phyloP scores from a whole-genome alignment of 2,329 filamentous ascomycete species.

The Clonostachys chloroleuca region DNA sequence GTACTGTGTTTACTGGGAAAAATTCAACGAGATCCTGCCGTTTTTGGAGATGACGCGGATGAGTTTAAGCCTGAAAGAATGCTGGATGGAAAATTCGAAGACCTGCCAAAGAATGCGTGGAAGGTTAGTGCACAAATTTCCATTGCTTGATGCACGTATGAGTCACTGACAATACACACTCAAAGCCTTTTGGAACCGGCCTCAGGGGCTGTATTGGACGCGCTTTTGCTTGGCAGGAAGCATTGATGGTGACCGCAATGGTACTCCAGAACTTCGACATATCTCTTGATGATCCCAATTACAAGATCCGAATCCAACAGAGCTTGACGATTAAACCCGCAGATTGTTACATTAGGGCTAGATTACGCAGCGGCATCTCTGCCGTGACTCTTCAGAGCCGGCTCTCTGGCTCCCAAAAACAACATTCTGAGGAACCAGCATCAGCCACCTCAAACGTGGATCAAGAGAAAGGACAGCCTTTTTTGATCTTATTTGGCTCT shows the following conservation, averaged over 20 bases:
- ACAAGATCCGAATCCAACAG: constrained; percentile 48
- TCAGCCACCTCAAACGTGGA: not conserved
- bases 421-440: no score
- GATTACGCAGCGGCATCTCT: not conserved
- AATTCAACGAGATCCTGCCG: constrained; percentile 1
- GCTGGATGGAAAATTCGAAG: constrained; percentile 1
- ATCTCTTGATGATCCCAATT: constrained; percentile 54
- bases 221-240: constrained; percentile 5
- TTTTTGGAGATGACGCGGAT: constrained; percentile 1
- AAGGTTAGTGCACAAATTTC: not conserved
- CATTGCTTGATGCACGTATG: constrained; percentile 15
- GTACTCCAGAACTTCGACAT: constrained; percentile 37
- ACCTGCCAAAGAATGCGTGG: not conserved
- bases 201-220: constrained; percentile 2
- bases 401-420: not conserved
- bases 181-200: constrained; percentile 1
- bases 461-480: constrained; percentile 26
- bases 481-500: constrained; percentile 70
- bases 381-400: not conserved
- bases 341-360: constrained; percentile 34
- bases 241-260: constrained; percentile 1
- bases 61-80: constrained; percentile 2
- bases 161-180: constrained; percentile 49
- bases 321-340: constrained; percentile 61
- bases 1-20: not conserved